Evolutionary conservation across 805 yeast species (phyloP).

Genomic region (Pichia ethanolica): DNA sequence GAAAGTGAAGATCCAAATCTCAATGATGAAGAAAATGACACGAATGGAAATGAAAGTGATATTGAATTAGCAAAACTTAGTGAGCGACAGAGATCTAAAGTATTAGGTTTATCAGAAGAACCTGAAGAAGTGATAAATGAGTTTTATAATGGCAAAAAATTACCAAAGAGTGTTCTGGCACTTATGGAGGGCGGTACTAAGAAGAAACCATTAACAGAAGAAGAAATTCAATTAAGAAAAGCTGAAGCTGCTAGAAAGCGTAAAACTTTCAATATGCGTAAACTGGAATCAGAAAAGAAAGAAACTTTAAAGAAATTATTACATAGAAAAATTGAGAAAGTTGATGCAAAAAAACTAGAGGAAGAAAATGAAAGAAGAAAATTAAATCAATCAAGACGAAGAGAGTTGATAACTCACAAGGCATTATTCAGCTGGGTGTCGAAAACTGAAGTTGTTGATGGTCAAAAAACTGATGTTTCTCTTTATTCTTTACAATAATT

Average conservation of each 20-base stretch:
- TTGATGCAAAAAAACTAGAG: conserved; percentile 34
- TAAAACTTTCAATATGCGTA: conserved; percentile 73
- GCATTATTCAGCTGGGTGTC: conserved; percentile 38
- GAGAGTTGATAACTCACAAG: conserved; percentile 38
- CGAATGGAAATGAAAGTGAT: conserved; percentile 14
- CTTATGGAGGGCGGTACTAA: conserved; percentile 35
- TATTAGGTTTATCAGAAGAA: conserved; percentile 27
- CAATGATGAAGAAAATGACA: conserved; percentile 2
- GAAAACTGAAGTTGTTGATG: conserved; percentile 15
- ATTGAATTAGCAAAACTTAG: conserved; percentile 35
- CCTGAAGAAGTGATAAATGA: conserved; percentile 9
- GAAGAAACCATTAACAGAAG: conserved; percentile 65
- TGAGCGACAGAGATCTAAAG: conserved; percentile 47
- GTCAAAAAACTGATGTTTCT: conserved; percentile 11
- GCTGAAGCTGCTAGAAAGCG: conserved; percentile 87
- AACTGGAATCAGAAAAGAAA: conserved; percentile 84
- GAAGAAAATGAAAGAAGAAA: conserved; percentile 21
- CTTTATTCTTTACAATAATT: conserved; percentile 16
- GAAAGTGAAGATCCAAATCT: background rate
- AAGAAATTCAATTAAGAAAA: conserved; percentile 71
- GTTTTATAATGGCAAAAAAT: conserved; percentile 4
- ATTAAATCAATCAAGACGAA: conserved; percentile 10
- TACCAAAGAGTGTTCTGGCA: conserved; percentile 26
- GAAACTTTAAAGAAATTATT: conserved; percentile 84
- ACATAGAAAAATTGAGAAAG: conserved; percentile 75